Evolutionary conservation across 257 asterid species (phyloP).

Genomic region (Solanum clarkiae): DNA sequence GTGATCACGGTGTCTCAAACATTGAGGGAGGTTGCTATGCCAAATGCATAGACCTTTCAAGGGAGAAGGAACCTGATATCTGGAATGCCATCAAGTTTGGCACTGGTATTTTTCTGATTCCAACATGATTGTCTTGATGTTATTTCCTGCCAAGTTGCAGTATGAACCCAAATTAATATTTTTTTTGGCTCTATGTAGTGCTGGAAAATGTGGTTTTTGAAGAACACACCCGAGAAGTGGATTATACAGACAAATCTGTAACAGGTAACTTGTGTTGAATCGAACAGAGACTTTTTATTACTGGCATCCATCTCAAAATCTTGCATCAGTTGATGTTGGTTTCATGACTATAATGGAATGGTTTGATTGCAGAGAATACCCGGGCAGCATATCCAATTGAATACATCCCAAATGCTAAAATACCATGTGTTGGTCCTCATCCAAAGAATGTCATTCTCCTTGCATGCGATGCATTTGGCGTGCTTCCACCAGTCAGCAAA

Average conservation of each 20-base stretch:
- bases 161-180: background rate
- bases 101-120: conserved; percentile 31
- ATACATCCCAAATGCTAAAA: conserved; percentile 79
- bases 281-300: background rate
- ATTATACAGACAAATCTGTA: conserved; percentile 75
- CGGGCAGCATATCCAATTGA: conserved; percentile 93
- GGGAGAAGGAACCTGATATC: conserved; percentile 95
- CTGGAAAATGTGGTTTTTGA: conserved; percentile 86
- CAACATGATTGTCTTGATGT: background rate
- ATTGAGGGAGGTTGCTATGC: conserved; percentile 98
- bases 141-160: background rate
- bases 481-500: conserved; percentile 95
- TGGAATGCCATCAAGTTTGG: conserved; percentile 96
- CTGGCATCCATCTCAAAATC: background rate
- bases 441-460: conserved; percentile 81
- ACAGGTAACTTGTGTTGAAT: conserved; percentile 39
- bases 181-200: conserved; percentile 25
- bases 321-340: background rate
- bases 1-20: conserved; percentile 81
- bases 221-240: conserved; percentile 84
- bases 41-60: conserved; percentile 71
- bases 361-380: conserved; percentile 54
- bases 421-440: conserved; percentile 94
- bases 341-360: background rate
- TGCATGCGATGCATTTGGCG: conserved; percentile 96